These are phyloP conservation scores for Ganoderma sinense DNA, from an alignment of 1,284 basidiomycete species.

Conservation along the genomic window DNA sequence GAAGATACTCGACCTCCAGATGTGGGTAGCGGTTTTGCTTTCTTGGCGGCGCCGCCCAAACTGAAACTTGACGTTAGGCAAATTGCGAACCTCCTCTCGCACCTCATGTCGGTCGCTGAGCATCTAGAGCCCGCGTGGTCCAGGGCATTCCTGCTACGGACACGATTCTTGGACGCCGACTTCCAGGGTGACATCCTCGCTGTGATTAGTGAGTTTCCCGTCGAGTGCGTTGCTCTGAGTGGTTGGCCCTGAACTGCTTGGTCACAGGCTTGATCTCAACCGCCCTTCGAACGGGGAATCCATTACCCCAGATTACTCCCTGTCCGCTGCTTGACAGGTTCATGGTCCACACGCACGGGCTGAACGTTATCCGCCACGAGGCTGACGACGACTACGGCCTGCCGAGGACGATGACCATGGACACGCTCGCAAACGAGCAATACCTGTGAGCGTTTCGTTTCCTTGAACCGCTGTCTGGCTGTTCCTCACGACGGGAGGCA, in stretches of 20 bases:
- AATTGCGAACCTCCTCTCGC: slow-evolving; percentile 66
- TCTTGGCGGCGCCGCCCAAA: slow-evolving; percentile 30
- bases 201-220: slow-evolving; percentile 70
- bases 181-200: slow-evolving; percentile 88
- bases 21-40: slow-evolving; percentile 48
- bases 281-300: slow-evolving; percentile 76
- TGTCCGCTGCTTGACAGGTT: slow-evolving; percentile 84
- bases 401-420: slow-evolving; percentile 67
- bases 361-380: slow-evolving; percentile 70
- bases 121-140: slow-evolving; percentile 78
- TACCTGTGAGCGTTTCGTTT: slow-evolving; percentile 59
- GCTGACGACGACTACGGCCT: slow-evolving; percentile 75
- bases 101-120: slow-evolving; percentile 69
- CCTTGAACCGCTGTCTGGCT: background rate
- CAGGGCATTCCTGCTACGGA: slow-evolving; percentile 77
- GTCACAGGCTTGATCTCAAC: slow-evolving; percentile 70
- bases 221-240: background rate
- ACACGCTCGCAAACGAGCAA: slow-evolving; percentile 73
- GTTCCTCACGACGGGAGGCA: background rate
- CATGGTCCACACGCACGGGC: slow-evolving; percentile 63
- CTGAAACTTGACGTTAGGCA: slow-evolving; percentile 49
- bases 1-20: slow-evolving; percentile 67
- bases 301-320: slow-evolving; percentile 88
- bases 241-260: slow-evolving; percentile 2
- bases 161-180: slow-evolving; percentile 78